Evolutionary conservation across 2,329 filamentous ascomycete genomes (phyloP), one percentile per base, ranked within the genome.

Genomic region (Alternaria sp.): DNA sequence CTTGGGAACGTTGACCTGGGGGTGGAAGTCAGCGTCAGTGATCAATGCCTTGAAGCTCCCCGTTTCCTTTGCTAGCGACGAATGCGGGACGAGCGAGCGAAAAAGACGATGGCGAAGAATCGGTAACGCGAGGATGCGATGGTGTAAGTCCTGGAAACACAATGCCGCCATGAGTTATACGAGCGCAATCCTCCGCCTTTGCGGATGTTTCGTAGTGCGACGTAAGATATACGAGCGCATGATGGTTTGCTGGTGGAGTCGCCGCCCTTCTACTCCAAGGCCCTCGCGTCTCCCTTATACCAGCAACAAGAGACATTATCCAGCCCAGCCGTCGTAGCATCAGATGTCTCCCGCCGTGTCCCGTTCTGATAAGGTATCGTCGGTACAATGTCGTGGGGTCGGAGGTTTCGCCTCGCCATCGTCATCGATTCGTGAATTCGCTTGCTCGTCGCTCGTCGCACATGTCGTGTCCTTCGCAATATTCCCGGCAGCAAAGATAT

Each of bases 1-100:
- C 88, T 97, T 97, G 81, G 94, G 93, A 87, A 97, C 91, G 92
- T 97, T 97, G 88, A 97, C 93, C 94, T 94, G 74, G 53, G 47
- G 38, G 32, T 47, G 7, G 53, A 51, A 47, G 64, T 72, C 62
- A 73, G 73, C 64, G 43, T 44, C 58, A 60, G 48, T 54, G 51
- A 38, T 26, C 38, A n/a, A 53, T 42, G 24, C 41, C 28, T 36
- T 51, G 24, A 9, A 24, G 38, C 43, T 42, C 30, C 11, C 22
- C 4, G 22, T 18, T 48, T 18, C 38, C 32, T 49, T 16, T 38
- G 12, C 12, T 49, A 41, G 41, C 36, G 24, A 41, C 22, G n/a
- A 30, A 32, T 63, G 57, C 51, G 58, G 61, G 53, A 61, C 51
- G 38, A 54, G 55, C 55, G 54, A 61, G 46, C 56, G 49, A 44